A percentile compares a stretch with the other conserved stretches of the same genome.
phyloP scores from a whole-genome alignment of 2,329 filamentous ascomycete species.

The Mollisiaceae sp. region DNA sequence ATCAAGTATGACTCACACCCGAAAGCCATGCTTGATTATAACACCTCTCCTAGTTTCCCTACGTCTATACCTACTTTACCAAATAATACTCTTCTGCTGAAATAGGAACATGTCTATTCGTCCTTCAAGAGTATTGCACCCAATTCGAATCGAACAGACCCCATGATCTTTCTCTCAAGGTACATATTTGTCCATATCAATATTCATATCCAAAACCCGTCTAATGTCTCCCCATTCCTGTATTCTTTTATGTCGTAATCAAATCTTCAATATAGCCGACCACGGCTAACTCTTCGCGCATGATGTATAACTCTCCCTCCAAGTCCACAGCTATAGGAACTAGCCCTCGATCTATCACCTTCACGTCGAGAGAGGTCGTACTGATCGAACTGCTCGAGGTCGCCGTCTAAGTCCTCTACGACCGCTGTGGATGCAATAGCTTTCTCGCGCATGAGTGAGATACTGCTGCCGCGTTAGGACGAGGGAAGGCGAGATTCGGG shows the following conservation, averaged over 20 bases:
- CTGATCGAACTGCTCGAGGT: conserved; percentile 25
- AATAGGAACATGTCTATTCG: neutral
- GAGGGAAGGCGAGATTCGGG: neutral
- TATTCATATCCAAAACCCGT: neutral
- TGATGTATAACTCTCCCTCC: conserved; percentile 35
- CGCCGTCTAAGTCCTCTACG: conserved; percentile 24
- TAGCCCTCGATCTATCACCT: conserved; percentile 29
- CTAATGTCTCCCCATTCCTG: neutral
- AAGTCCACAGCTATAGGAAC: conserved; percentile 33
- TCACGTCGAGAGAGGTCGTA: conserved; percentile 12
- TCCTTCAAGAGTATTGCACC: neutral
- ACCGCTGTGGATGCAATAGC: conserved; percentile 41
- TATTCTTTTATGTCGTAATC: neutral
- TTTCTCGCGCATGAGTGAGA: conserved; percentile 42
- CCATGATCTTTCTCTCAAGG: neutral
- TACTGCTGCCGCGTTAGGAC: conserved; percentile 27
- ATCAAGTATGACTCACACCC: too few relatives aligned
- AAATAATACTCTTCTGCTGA: too few relatives aligned
- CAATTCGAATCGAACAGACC: neutral
- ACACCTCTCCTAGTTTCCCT: too few relatives aligned
- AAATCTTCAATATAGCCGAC: conserved; percentile 14
- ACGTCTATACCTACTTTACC: too few relatives aligned
- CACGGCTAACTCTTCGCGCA: conserved; percentile 37
- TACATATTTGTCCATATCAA: neutral
- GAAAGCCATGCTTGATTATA: too few relatives aligned